A percentile compares a stretch with the other conserved stretches of the same genome.
These are phyloP conservation scores for Ophiosphaerella herpotricha DNA, from an alignment of 2,329 filamentous ascomycete species.

Conservation along the genomic window DNA sequence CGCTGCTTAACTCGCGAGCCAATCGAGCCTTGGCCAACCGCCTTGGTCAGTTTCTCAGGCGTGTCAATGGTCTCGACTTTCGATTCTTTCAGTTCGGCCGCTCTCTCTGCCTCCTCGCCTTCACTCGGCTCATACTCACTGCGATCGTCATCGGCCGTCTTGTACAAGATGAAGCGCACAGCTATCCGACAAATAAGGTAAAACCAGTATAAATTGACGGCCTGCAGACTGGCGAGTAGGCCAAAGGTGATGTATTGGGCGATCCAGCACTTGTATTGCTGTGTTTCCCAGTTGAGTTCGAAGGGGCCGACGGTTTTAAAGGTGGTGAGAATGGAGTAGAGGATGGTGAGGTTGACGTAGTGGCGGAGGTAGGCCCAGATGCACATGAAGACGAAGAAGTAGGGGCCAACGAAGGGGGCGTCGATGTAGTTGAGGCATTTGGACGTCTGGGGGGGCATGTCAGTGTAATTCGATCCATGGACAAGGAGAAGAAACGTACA, in stretches of 20 bases:
- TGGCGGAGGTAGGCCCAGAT: slow-evolving; percentile 92
- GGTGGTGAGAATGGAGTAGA: slow-evolving; percentile 75
- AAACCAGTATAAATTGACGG: slow-evolving; percentile 81
- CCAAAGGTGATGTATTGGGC: slow-evolving; percentile 68
- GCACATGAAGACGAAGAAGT: slow-evolving; percentile 80
- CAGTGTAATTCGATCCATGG: neutral
- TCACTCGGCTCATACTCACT: slow-evolving; percentile 64
- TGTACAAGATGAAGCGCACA: slow-evolving; percentile 68
- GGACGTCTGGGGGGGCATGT: slow-evolving; percentile 65
- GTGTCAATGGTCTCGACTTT: slow-evolving; percentile 16
- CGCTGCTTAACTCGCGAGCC: slow-evolving; percentile 24
- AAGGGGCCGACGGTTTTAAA: slow-evolving; percentile 76
- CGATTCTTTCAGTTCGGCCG: slow-evolving; percentile 15
- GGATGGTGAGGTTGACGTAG: slow-evolving; percentile 77
- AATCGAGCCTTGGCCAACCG: slow-evolving; percentile 17
- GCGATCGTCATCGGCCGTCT: slow-evolving; percentile 69
- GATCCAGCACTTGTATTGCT: slow-evolving; percentile 77
- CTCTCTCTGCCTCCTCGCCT: slow-evolving; percentile 50
- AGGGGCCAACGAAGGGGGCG: slow-evolving; percentile 75
- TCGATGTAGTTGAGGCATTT: slow-evolving; percentile 93
- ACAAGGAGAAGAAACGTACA: slow-evolving; percentile 56
- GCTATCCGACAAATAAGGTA: slow-evolving; percentile 77
- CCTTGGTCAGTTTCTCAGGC: slow-evolving; percentile 9
- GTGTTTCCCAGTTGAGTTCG: slow-evolving; percentile 73
- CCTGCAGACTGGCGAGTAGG: slow-evolving; percentile 70